Conservation (phyloP, 306 rosid genomes). For the Gastrolobium bilobum region DNA sequence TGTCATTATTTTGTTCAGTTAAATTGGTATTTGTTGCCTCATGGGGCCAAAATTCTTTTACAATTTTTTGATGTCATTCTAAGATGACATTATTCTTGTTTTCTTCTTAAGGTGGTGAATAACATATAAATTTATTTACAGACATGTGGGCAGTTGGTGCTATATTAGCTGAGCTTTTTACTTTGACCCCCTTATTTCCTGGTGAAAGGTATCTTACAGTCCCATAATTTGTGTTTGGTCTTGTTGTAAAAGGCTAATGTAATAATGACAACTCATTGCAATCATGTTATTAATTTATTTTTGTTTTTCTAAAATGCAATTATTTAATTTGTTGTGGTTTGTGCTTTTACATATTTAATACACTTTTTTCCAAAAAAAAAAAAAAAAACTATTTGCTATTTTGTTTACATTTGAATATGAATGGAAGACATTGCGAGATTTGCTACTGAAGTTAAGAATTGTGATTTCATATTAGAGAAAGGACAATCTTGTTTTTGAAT, state of each 20-base stretch:
- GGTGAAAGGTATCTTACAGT: constrained; percentile 77
- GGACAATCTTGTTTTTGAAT: constrained; percentile 19
- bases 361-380: not conserved
- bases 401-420: constrained; percentile 25
- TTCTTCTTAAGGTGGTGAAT: constrained; percentile 51
- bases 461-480: not conserved
- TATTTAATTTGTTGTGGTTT: not conserved
- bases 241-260: constrained; percentile 33
- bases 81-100: constrained; percentile 36
- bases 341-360: not conserved
- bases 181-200: constrained; percentile 82
- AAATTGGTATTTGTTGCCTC: not conserved
- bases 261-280: constrained; percentile 31
- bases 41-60: constrained; percentile 40
- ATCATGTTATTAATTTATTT: not conserved
- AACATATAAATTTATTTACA: constrained; percentile 53
- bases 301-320: not conserved
- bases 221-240: constrained; percentile 27
- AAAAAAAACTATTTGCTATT: not conserved
- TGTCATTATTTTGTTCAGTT: constrained; percentile 4
- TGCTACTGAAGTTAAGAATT: not conserved
- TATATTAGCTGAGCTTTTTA: constrained; percentile 88
- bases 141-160: constrained; percentile 98
- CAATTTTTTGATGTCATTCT: constrained; percentile 29
- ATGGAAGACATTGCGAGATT: constrained; percentile 11